Percentiles rank a stretch among this genome's conserved stretches.
Conservation (phyloP, 805 yeast species). For the Yamadazyma insecticola region DNA sequence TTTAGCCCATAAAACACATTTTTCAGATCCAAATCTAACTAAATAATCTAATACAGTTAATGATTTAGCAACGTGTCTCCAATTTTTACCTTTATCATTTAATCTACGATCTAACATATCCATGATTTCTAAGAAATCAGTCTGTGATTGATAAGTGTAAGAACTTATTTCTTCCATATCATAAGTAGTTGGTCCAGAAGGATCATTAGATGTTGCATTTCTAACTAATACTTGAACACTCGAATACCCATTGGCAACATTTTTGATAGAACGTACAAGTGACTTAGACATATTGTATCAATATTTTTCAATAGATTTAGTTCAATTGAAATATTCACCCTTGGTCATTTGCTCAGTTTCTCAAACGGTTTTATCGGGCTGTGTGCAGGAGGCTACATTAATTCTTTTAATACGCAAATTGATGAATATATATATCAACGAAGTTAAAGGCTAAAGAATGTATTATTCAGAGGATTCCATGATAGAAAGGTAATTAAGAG, state of each 20-base stretch:
- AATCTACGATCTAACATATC: slow-evolving; percentile 89
- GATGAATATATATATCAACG: too few species aligned
- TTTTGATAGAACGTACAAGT: slow-evolving; percentile 78
- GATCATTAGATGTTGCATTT: slow-evolving; percentile 87
- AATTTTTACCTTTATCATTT: slow-evolving; percentile 94
- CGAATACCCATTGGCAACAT: slow-evolving; percentile 86
- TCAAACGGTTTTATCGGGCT: too few species aligned
- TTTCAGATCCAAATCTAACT: slow-evolving; percentile 80
- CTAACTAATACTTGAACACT: slow-evolving; percentile 82
- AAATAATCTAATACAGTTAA: slow-evolving; percentile 84
- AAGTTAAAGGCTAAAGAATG: too few species aligned
- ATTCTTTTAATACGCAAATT: too few species aligned
- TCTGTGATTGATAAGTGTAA: slow-evolving; percentile 60
- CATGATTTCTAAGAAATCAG: slow-evolving; percentile 84
- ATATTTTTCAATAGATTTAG: too few species aligned
- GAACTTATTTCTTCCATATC: slow-evolving; percentile 83
- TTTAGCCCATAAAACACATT: slow-evolving; percentile 87
- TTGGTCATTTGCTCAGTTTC: too few species aligned
- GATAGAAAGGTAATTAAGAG: too few species aligned
- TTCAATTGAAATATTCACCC: too few species aligned
- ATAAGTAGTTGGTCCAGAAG: slow-evolving; percentile 73
- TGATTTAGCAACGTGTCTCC: slow-evolving; percentile 94
- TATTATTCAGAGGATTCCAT: too few species aligned
- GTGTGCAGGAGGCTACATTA: too few species aligned
- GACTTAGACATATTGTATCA: slow-evolving; percentile 64